Evolutionary conservation across 805 yeast genomes (phyloP).

Genomic region (Saccharomycopsis fodiens): DNA sequence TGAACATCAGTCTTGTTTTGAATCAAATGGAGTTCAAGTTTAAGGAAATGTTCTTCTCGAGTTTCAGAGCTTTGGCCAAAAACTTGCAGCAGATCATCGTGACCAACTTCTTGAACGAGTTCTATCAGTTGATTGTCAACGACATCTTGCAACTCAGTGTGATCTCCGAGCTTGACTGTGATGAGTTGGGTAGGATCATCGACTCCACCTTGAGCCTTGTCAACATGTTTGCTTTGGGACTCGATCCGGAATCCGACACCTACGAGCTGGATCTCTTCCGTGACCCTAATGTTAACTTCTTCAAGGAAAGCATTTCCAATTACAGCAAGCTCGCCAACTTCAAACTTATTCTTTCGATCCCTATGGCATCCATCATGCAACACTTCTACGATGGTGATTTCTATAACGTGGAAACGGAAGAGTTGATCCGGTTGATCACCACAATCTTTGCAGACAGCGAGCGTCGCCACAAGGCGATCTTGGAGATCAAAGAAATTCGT

Average conservation of each 20-base stretch:
- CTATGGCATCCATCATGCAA: slow-evolving; percentile 36
- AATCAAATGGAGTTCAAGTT: slow-evolving; percentile 21
- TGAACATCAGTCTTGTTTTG: slow-evolving; percentile 8
- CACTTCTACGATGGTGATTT: slow-evolving; percentile 39
- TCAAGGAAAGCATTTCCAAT: slow-evolving; percentile 12
- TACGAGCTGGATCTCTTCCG: background rate
- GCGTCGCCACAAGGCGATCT: slow-evolving; percentile 32
- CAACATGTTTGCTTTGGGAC: slow-evolving; percentile 3
- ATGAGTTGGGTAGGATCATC: slow-evolving; percentile 13
- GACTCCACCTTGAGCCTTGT: slow-evolving; percentile 13
- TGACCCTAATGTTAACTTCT: slow-evolving; percentile 6
- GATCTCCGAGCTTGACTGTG: slow-evolving; percentile 17
- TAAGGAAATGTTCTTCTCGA: slow-evolving; percentile 20
- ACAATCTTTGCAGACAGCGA: slow-evolving; percentile 35
- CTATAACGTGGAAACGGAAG: slow-evolving; percentile 34
- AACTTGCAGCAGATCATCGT: slow-evolving; percentile 13
- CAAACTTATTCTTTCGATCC: slow-evolving; percentile 15
- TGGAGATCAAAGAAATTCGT: slow-evolving; percentile 36
- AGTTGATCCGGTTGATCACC: slow-evolving; percentile 30
- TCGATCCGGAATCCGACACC: background rate
- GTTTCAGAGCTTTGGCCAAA: slow-evolving; percentile 14
- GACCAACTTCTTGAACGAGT: slow-evolving; percentile 18
- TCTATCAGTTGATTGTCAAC: slow-evolving; percentile 19
- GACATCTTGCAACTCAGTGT: slow-evolving; percentile 14
- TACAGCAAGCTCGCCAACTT: slow-evolving; percentile 16